Evolutionary conservation across 345 rosid species (phyloP).

Genomic region (Balakata baccata): DNA sequence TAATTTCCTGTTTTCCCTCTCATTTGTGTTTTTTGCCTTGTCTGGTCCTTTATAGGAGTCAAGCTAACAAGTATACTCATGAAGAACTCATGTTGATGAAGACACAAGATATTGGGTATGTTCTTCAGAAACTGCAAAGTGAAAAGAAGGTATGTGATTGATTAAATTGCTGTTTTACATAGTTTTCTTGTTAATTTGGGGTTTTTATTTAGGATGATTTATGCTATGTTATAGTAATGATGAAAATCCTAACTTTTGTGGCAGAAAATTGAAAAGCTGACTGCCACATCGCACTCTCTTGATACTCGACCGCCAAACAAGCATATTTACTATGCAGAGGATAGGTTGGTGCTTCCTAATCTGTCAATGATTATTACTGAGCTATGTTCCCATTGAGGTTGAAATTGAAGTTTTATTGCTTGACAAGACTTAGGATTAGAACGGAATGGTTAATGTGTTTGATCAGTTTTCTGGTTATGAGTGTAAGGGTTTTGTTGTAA

Average conservation of each 20-base stretch:
- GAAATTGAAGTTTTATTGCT: neutral
- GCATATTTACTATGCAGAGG: conserved; percentile 76
- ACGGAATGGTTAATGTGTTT: neutral
- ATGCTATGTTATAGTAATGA: neutral
- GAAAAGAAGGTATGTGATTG: conserved; percentile 66
- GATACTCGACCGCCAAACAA: conserved; percentile 44
- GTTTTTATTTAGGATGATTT: neutral
- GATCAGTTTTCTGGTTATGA: neutral
- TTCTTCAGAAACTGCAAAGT: conserved; percentile 75
- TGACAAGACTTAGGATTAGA: neutral
- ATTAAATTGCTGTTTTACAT: neutral
- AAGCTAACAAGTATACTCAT: conserved; percentile 60
- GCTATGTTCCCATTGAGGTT: conserved; percentile 1
- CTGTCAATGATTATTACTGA: neutral
- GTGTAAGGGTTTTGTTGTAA: too few relatives aligned
- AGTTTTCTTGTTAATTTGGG: neutral
- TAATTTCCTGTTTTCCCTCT: neutral
- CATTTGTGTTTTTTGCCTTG: neutral
- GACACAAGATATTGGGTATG: conserved; percentile 86
- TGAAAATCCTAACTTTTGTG: conserved; percentile 12
- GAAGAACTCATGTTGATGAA: conserved; percentile 88
- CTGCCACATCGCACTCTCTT: conserved; percentile 62
- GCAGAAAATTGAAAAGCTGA: conserved; percentile 83
- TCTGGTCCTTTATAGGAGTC: conserved; percentile 41
- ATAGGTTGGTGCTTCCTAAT: conserved; percentile 47